These are phyloP conservation scores for Hanseniaspora gamundiae DNA, from an alignment of 1,139 yeast species.

Conservation along the genomic window DNA sequence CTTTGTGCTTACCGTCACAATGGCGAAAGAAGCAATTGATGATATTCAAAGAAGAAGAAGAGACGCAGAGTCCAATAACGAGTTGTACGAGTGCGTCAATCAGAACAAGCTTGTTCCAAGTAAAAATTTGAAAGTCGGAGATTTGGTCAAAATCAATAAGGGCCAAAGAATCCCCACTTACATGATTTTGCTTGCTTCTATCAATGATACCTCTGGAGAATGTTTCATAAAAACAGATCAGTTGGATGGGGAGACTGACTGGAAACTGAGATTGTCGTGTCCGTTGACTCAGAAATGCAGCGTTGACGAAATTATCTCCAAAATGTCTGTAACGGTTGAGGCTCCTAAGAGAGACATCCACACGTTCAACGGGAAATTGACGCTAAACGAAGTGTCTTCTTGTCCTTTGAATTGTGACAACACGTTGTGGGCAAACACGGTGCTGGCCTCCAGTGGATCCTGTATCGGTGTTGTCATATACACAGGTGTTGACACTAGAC, in stretches of 20 bases:
- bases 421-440: conserved; percentile 97
- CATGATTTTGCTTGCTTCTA: conserved; percentile 65
- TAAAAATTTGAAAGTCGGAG: conserved; percentile 71
- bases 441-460: conserved; percentile 74
- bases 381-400: conserved; percentile 40
- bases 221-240: conserved; percentile 94
- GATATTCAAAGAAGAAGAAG: conserved; percentile 84
- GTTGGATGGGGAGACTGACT: conserved; percentile 96
- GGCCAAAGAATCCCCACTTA: conserved; percentile 91
- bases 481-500: conserved; percentile 90
- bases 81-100: conserved; percentile 60
- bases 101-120: conserved; percentile 41
- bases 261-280: conserved; percentile 82
- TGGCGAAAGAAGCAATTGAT: conserved; percentile 92
- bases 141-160: conserved; percentile 68
- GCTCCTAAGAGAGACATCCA: conserved; percentile 81
- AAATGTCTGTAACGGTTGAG: conserved; percentile 51
- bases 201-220: conserved; percentile 70
- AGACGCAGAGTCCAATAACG: conserved; percentile 81
- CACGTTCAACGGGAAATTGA: conserved; percentile 60
- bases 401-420: conserved; percentile 72
- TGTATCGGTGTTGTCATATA: conserved; percentile 81
- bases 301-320: conserved; percentile 32
- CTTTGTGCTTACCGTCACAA: conserved; percentile 82
- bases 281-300: conserved; percentile 54